Percentiles rank a stretch among this genome's conserved stretches.
phyloP scores from a whole-genome alignment of 768 basidiomycete species.

The Agaricus blazei region DNA sequence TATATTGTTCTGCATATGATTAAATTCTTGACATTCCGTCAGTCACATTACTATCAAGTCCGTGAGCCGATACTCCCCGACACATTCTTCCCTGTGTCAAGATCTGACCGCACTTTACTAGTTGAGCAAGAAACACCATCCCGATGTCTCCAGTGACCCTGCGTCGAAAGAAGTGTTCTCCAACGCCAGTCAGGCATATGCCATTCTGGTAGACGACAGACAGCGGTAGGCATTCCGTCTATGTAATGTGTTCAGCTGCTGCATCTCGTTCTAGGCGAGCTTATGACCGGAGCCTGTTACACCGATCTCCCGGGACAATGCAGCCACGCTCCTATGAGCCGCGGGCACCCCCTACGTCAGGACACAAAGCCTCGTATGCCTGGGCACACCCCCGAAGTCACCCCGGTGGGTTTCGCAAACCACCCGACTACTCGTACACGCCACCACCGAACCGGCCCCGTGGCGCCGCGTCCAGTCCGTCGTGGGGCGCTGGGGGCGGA shows the following conservation, averaged over 20 bases:
- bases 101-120: slow-evolving; percentile 12
- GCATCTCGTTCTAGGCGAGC: slow-evolving; percentile 26
- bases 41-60: slow-evolving; percentile 42
- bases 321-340: slow-evolving; percentile 17
- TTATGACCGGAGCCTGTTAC: slow-evolving; percentile 38
- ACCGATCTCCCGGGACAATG: slow-evolving; percentile 17
- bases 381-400: slow-evolving; percentile 23
- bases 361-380: slow-evolving; percentile 32
- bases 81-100: neutral
- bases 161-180: slow-evolving; percentile 32
- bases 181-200: slow-evolving; percentile 39
- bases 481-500: neutral
- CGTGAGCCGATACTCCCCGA: neutral
- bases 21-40: neutral
- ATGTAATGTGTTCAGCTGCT: neutral
- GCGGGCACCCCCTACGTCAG: slow-evolving; percentile 21
- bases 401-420: slow-evolving; percentile 14
- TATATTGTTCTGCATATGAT: neutral
- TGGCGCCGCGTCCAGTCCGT: neutral
- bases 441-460: slow-evolving; percentile 14
- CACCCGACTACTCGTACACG: slow-evolving; percentile 16
- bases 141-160: slow-evolving; percentile 41
- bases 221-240: slow-evolving; percentile 25
- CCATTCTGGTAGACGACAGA: slow-evolving; percentile 38
- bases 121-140: slow-evolving; percentile 45